Conservation (phyloP, 306 rosid species). For the Delonix regia region DNA sequence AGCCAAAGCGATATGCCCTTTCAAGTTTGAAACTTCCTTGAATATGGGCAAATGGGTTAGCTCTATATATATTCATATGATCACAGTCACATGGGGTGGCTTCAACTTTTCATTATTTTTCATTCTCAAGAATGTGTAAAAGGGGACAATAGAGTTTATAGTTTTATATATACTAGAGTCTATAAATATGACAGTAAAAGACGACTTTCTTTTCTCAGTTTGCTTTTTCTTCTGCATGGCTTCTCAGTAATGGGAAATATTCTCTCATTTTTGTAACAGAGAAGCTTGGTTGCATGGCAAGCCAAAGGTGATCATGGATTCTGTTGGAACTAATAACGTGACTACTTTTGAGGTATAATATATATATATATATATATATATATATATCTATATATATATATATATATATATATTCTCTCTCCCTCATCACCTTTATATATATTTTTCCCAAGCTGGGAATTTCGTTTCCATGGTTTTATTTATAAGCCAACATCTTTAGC, state of each 20-base stretch:
- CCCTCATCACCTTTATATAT: not conserved
- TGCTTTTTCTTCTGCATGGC: conserved; percentile 51
- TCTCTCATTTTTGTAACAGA: conserved; percentile 62
- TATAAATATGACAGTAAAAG: conserved; percentile 64
- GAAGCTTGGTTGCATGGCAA: conserved; percentile 92
- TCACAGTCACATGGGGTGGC: conserved; percentile 52
- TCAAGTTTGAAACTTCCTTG: conserved; percentile 49
- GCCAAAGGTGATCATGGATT: conserved; percentile 64
- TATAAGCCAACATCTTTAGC: conserved; percentile 35
- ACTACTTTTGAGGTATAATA: conserved; percentile 66
- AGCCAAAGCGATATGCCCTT: conserved; percentile 60
- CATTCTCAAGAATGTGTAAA: conserved; percentile 49
- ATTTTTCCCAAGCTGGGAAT: conserved; percentile 37
- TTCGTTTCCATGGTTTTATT: conserved; percentile 18
- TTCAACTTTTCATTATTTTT: conserved; percentile 46
- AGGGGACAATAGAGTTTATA: not conserved
- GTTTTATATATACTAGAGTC: not conserved
- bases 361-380: not conserved
- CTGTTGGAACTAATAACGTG: conserved; percentile 50
- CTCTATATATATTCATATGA: not conserved
- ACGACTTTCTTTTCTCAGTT: conserved; percentile 55
- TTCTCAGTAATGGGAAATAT: conserved; percentile 56
- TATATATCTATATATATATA: not conserved
- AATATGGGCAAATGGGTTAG: conserved; percentile 41
- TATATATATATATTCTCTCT: not conserved